Percentiles rank a stretch among this genome's conserved stretches.
These are phyloP conservation scores for Hypoxylon sp. DNA, from an alignment of 2,329 filamentous ascomycete genomes.

Conservation along the genomic window DNA sequence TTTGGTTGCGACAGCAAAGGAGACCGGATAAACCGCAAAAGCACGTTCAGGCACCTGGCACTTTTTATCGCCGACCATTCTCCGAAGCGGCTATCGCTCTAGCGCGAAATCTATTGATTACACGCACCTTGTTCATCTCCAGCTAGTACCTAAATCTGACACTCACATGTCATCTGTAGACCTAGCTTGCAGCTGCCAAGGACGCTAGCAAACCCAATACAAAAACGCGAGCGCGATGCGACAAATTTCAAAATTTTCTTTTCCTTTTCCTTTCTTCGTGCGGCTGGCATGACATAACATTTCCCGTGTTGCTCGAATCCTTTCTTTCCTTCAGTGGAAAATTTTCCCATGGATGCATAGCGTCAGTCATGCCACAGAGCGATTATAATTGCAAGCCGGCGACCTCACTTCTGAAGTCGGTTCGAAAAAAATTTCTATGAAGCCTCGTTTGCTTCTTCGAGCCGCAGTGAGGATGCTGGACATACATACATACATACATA, in stretches of 20 bases:
- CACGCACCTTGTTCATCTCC: too few species aligned
- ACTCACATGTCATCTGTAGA: constrained; percentile 22
- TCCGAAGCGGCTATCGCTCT: constrained; percentile 25
- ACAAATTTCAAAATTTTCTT: constrained; percentile 53
- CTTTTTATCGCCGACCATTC: constrained; percentile 22
- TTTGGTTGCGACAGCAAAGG: constrained; percentile 3
- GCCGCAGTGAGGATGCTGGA: constrained; percentile 67
- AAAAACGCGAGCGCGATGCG: constrained; percentile 38
- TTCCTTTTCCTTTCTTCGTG: constrained; percentile 79
- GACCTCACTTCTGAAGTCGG: constrained; percentile 48
- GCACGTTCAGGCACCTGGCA: neutral
- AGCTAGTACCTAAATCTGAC: neutral
- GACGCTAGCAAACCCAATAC: constrained; percentile 35
- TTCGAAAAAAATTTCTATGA: constrained; percentile 42
- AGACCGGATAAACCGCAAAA: constrained; percentile 29
- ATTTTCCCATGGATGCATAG: constrained; percentile 70
- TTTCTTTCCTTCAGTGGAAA: constrained; percentile 61
- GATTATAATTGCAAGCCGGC: constrained; percentile 73
- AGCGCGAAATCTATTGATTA: constrained; percentile 12
- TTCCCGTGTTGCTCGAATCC: constrained; percentile 86
- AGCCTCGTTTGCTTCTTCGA: constrained; percentile 52
- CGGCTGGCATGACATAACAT: constrained; percentile 80
- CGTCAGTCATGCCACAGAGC: constrained; percentile 85
- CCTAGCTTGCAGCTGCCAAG: constrained; percentile 14
- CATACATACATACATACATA: constrained; percentile 55